Conservation (phyloP, 2,329 filamentous ascomycete genomes). For the Botrytis deweyae region DNA sequence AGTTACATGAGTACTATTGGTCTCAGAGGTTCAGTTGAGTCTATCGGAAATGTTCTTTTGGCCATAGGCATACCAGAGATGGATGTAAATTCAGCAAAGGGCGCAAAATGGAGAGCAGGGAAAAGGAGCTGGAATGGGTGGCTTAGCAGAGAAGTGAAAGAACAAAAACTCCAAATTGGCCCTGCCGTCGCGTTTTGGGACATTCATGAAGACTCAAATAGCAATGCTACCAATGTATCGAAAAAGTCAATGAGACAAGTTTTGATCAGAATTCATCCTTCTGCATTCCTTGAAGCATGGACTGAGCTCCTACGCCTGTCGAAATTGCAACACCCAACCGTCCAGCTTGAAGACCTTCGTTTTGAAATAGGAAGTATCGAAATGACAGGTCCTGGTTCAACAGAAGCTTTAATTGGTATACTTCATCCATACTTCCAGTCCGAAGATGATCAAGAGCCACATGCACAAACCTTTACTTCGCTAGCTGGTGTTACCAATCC, state of each 20-base stretch:
- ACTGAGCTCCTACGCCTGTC: conserved; percentile 56
- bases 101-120: conserved; percentile 69
- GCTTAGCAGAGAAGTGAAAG: conserved; percentile 56
- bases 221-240: conserved; percentile 38
- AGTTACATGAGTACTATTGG: conserved; percentile 90
- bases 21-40: conserved; percentile 64
- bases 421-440: conserved; percentile 53
- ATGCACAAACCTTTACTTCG: conserved; percentile 51
- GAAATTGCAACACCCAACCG: conserved; percentile 60
- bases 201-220: conserved; percentile 30
- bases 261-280: conserved; percentile 78
- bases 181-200: conserved; percentile 78
- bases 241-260: conserved; percentile 46
- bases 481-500: conserved; percentile 64
- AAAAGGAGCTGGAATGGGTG: conserved; percentile 58
- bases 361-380: conserved; percentile 74
- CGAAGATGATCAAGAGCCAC: conserved; percentile 41
- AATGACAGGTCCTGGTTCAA: conserved; percentile 70
- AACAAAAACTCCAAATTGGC: conserved; percentile 59
- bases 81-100: conserved; percentile 61
- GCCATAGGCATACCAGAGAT: conserved; percentile 62
- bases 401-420: conserved; percentile 71
- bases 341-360: conserved; percentile 64
- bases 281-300: conserved; percentile 69
- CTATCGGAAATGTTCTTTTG: conserved; percentile 65